A percentile compares a stretch with the other conserved stretches of the same genome.
Conservation (phyloP, 352 stramenopile genomes). For the Phytopythium kandeliae region DNA sequence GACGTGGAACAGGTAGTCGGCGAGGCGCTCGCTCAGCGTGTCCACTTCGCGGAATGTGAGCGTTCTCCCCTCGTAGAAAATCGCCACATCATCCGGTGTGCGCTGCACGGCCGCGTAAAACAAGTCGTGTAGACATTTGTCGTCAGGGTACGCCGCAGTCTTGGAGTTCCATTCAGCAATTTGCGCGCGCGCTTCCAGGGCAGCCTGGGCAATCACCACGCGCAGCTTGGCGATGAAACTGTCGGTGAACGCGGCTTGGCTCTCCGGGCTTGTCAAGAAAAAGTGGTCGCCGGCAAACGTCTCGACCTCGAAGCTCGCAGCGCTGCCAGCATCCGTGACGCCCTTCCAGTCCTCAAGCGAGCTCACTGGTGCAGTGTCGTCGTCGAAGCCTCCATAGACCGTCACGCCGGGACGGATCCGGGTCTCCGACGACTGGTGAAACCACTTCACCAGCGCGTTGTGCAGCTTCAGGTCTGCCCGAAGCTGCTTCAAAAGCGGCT, state of each 20-base stretch:
- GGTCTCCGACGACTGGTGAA: slow-evolving; percentile 14
- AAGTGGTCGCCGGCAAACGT: slow-evolving; percentile 60
- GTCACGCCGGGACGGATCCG: slow-evolving; percentile 30
- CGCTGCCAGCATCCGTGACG: slow-evolving; percentile 11
- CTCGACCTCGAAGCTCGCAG: slow-evolving; percentile 24
- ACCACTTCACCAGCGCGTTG: slow-evolving; percentile 41
- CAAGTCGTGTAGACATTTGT: slow-evolving; percentile 78
- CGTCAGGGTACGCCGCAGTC: slow-evolving; percentile 47
- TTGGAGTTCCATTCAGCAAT: slow-evolving; percentile 51
- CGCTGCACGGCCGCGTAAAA: slow-evolving; percentile 64
- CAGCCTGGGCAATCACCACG: slow-evolving; percentile 22
- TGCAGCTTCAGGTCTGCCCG: slow-evolving; percentile 46
- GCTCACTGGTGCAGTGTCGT: slow-evolving; percentile 26
- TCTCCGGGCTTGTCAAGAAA: slow-evolving; percentile 35
- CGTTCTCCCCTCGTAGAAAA: slow-evolving; percentile 64
- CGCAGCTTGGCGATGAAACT: slow-evolving; percentile 33
- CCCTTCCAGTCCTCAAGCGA: slow-evolving; percentile 33
- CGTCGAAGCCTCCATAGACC: slow-evolving; percentile 46
- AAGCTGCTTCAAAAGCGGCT: slow-evolving; percentile 26
- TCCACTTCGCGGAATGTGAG: slow-evolving; percentile 71
- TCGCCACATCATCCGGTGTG: slow-evolving; percentile 55
- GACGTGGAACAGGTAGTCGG: slow-evolving; percentile 54
- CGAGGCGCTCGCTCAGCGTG: slow-evolving; percentile 55
- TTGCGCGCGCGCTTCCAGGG: slow-evolving; percentile 36
- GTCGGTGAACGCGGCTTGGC: slow-evolving; percentile 24